phyloP scores from a whole-genome alignment of 2,329 filamentous ascomycete genomes.

The Talaromyces sp. region DNA sequence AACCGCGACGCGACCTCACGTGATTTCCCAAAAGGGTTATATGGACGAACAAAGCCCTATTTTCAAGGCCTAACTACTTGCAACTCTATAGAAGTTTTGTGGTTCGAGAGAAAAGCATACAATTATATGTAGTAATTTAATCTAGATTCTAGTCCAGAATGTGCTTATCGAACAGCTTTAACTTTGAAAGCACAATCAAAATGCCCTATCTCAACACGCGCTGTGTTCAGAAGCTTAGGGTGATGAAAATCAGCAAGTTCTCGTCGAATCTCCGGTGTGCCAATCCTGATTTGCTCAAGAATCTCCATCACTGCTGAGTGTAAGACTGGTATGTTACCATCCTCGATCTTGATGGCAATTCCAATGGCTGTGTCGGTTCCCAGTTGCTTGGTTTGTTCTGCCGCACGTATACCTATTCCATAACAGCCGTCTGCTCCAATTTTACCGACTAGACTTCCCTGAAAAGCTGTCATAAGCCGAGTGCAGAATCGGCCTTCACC shows the following conservation, averaged over 20 bases:
- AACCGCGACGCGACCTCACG: neutral
- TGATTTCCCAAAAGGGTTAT: neutral
- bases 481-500: slow-evolving; percentile 50
- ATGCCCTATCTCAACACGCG: slow-evolving; percentile 37
- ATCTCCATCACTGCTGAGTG: slow-evolving; percentile 46
- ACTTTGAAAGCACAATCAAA: slow-evolving; percentile 9
- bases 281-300: slow-evolving; percentile 43
- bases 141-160: no score
- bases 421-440: slow-evolving; percentile 51
- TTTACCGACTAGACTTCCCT: slow-evolving; percentile 44
- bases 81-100: no score
- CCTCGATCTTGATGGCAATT: slow-evolving; percentile 50
- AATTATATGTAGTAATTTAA: no score
- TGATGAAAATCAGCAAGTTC: slow-evolving; percentile 34
- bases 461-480: slow-evolving; percentile 41
- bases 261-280: slow-evolving; percentile 28
- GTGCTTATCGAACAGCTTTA: neutral
- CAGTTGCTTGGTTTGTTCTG: slow-evolving; percentile 34
- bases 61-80: neutral
- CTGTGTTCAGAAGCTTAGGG: slow-evolving; percentile 37
- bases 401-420: slow-evolving; percentile 42
- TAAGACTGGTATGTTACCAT: slow-evolving; percentile 45
- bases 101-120: no score
- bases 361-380: slow-evolving; percentile 41
- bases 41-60: neutral